A percentile compares a stretch with the other conserved stretches of the same genome.
Conservation (phyloP, 2,329 filamentous ascomycete species). For the Fusarium chaquense region DNA sequence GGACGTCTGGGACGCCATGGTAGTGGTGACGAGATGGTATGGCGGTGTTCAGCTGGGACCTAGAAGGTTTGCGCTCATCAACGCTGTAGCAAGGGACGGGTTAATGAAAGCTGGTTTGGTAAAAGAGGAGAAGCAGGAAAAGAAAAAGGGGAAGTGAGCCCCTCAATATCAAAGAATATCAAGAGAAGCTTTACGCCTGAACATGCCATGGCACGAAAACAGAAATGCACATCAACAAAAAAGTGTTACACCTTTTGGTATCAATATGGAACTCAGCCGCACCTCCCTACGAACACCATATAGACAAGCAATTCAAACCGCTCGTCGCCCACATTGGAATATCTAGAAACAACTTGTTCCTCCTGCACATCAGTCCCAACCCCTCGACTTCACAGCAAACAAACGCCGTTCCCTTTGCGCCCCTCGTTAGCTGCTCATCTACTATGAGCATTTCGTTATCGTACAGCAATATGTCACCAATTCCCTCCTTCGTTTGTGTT, state of each 20-base stretch:
- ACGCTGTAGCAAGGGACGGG: constrained; percentile 84
- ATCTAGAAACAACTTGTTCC: constrained; percentile 7
- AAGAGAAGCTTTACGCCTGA: neutral
- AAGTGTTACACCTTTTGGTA: constrained; percentile 44
- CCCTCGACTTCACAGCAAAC: constrained; percentile 19
- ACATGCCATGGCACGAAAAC: neutral
- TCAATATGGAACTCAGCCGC: constrained; percentile 36
- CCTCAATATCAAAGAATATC: constrained; percentile 35
- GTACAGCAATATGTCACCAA: constrained; percentile 22
- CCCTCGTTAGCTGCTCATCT: constrained; percentile 13
- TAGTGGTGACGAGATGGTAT: constrained; percentile 96
- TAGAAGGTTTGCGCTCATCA: constrained; percentile 90
- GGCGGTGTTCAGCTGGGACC: constrained; percentile 91
- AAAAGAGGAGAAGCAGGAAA: constrained; percentile 57
- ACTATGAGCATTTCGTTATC: constrained; percentile 21
- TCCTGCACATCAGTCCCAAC: constrained; percentile 1
- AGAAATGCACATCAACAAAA: constrained; percentile 18
- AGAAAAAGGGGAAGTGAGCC: constrained; percentile 51
- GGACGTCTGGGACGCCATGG: constrained; percentile 92
- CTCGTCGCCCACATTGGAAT: constrained; percentile 10
- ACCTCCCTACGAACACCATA: constrained; percentile 32
- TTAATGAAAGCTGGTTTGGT: constrained; percentile 81
- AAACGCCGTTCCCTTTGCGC: constrained; percentile 36
- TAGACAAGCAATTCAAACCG: constrained; percentile 26
- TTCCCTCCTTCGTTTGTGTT: neutral